These are phyloP conservation scores for Neurospora sp. DNA, from an alignment of 495 filamentous ascomycete genomes.

Conservation along the genomic window DNA sequence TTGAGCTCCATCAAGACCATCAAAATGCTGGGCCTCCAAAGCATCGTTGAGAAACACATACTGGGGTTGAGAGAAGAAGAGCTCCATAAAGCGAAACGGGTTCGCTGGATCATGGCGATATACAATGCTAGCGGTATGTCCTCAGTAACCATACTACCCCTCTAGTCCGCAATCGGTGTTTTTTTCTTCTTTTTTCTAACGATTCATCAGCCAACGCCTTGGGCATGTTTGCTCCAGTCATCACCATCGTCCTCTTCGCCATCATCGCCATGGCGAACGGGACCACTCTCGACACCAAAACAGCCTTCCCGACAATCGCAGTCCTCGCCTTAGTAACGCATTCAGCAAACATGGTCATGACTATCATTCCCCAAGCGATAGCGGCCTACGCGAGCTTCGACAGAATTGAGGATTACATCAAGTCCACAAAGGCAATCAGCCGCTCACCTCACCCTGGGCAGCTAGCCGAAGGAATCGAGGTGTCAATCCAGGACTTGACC, in stretches of 20 bases:
- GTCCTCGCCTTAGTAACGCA: constrained; percentile 27
- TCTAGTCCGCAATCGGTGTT: background rate
- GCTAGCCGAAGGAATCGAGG: background rate
- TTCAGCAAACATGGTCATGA: constrained; percentile 35
- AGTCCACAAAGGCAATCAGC: background rate
- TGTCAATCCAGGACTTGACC: constrained; percentile 9
- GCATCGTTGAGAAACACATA: constrained; percentile 29
- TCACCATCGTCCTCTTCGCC: constrained; percentile 30
- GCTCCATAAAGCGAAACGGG: constrained; percentile 42
- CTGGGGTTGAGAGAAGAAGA: constrained; percentile 47
- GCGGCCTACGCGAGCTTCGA: constrained; percentile 24
- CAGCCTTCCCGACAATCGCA: constrained; percentile 30
- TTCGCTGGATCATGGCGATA: constrained; percentile 36
- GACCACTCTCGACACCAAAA: constrained; percentile 18
- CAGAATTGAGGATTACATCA: constrained; percentile 22
- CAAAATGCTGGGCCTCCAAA: constrained; percentile 53
- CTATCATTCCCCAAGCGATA: constrained; percentile 24
- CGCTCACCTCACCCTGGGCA: background rate
- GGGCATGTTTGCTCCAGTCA: constrained; percentile 33
- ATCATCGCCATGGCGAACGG: constrained; percentile 13
- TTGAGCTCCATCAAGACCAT: constrained; percentile 49
- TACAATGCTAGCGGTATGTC: constrained; percentile 35
- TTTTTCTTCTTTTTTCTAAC: background rate
- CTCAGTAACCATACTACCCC: background rate
- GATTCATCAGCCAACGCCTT: constrained; percentile 22